Conservation (phyloP, 2,329 filamentous ascomycete species). For the Aschersonia sp. region DNA sequence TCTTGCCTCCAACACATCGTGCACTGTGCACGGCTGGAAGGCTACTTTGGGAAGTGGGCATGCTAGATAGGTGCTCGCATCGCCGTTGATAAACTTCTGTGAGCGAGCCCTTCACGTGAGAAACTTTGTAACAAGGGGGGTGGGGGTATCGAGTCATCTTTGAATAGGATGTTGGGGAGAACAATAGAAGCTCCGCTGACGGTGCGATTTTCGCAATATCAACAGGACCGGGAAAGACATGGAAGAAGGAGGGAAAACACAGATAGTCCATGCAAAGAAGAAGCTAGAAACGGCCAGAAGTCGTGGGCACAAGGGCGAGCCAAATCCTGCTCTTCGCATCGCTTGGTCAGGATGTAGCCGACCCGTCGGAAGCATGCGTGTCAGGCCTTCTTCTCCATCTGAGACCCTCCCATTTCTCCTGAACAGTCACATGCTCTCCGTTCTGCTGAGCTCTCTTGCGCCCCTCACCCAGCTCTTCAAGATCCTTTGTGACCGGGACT, state of each 20-base stretch:
- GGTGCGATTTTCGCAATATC: not conserved
- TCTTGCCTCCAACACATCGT: no score
- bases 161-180: no score
- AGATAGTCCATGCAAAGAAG: not conserved
- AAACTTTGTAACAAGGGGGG: no score
- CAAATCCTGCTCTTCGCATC: conserved; percentile 11
- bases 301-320: not conserved
- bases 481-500: conserved; percentile 28
- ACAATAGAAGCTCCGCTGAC: no score
- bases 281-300: not conserved
- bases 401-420: conserved; percentile 26
- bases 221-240: not conserved
- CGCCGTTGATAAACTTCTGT: no score
- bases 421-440: conserved; percentile 28
- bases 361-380: no score
- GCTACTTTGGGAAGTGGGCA: no score
- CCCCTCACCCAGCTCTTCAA: conserved; percentile 36
- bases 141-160: no score
- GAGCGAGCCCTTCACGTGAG: no score
- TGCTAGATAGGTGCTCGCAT: no score
- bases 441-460: conserved; percentile 26
- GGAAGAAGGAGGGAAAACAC: not conserved
- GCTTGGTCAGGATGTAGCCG: no score
- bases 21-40: no score
- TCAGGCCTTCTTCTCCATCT: conserved; percentile 4